Conservation (phyloP, 2,329 filamentous ascomycete species). For the Phoma herbarum region DNA sequence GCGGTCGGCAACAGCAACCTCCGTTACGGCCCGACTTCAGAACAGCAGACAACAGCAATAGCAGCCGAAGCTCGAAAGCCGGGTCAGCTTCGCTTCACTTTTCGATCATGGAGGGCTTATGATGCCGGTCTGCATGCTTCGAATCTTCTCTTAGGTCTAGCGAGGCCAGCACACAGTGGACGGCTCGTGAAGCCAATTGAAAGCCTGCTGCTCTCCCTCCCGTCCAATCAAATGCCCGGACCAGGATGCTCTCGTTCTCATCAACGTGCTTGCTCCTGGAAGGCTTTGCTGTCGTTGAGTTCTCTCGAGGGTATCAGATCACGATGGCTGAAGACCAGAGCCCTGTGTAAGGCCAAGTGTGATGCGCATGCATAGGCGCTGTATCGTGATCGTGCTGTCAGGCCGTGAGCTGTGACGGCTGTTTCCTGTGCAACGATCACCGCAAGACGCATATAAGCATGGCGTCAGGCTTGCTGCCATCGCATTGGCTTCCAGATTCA, state of each 20-base stretch:
- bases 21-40: slow-evolving; percentile 12
- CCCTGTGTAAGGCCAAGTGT: slow-evolving; percentile 17
- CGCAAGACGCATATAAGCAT: slow-evolving; percentile 38
- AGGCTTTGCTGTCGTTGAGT: background rate
- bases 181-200: slow-evolving; percentile 34
- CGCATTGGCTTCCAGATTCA: background rate
- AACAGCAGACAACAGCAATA: background rate
- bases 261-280: slow-evolving; percentile 6
- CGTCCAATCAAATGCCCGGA: background rate
- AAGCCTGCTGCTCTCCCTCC: background rate
- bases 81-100: slow-evolving; percentile 42
- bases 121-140: slow-evolving; percentile 36
- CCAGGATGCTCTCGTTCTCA: slow-evolving; percentile 2
- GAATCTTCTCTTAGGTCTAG: slow-evolving; percentile 23
- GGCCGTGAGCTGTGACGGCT: slow-evolving; percentile 9
- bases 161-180: slow-evolving; percentile 46
- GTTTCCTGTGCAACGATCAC: slow-evolving; percentile 39
- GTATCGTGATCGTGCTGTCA: slow-evolving; percentile 14
- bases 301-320: background rate
- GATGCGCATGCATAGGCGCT: slow-evolving; percentile 21
- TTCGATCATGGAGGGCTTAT: slow-evolving; percentile 24
- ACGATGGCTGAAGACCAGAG: slow-evolving; percentile 6
- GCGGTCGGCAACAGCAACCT: slow-evolving; percentile 27
- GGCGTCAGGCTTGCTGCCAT: slow-evolving; percentile 13
- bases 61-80: slow-evolving; percentile 3